Percentiles rank a stretch among this genome's conserved stretches.
phyloP scores from a whole-genome alignment of 495 filamentous ascomycete species.

The Durotheca rogersii region DNA sequence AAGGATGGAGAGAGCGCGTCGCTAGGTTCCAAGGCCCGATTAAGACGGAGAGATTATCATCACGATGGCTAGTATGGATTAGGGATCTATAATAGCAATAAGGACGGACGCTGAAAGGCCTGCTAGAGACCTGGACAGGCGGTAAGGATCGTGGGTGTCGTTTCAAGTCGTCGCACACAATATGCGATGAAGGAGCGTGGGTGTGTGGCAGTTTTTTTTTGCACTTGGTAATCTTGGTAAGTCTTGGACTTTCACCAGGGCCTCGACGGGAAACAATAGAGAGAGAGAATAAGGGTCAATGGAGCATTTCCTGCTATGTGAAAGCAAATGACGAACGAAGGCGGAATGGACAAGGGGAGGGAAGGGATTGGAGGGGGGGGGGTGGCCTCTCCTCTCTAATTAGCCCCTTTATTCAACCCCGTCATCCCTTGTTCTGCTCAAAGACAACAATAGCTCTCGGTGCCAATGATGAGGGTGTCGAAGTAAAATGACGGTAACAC shows the following conservation, averaged over 20 bases:
- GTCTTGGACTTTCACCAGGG: too few species aligned
- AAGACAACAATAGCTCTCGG: background rate
- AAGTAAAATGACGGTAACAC: background rate
- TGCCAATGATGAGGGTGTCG: conserved; percentile 5
- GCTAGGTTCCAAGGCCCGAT: background rate
- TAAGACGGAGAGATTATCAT: background rate
- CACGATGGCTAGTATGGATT: background rate
- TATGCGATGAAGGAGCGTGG: conserved; percentile 21
- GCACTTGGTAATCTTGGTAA: too few species aligned
- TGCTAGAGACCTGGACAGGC: too few species aligned
- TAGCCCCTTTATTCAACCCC: conserved; percentile 21
- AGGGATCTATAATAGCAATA: too few species aligned
- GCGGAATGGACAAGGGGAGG: conserved; percentile 6
- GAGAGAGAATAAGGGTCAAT: too few species aligned
- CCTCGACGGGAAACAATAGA: too few species aligned
- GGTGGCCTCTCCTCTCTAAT: background rate
- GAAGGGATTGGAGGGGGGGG: background rate
- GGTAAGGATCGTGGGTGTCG: conserved; percentile 24
- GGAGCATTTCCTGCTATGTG: too few species aligned
- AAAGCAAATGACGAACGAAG: conserved; percentile 2
- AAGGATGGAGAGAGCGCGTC: too few species aligned
- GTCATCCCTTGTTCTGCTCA: conserved; percentile 7
- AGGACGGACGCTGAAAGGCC: too few species aligned
- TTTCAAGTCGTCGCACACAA: conserved; percentile 17
- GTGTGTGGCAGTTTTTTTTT: conserved; percentile 10